Base-by-base conservation (phyloP, 225 moss, liverwort and hornwort species). In the Neckera pumila region DNA sequence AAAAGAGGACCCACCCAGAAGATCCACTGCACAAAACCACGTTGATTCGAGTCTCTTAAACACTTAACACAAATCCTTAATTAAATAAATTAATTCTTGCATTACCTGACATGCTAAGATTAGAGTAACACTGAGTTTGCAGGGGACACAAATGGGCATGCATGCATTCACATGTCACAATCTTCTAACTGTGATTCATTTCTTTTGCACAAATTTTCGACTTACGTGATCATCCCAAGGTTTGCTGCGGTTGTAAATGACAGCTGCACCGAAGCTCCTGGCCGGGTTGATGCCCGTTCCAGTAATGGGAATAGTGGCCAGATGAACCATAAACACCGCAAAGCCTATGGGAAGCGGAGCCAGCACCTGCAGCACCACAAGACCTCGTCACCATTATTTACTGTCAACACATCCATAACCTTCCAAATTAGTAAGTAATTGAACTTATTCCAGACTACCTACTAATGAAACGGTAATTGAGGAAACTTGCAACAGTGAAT, bases 241-340 rank as follows among this genome's bases (percentile, higher is more conserved):
- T 89, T 92, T 89, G 90, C 83, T 82, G 65, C 87, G 92, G 91
- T 94, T 94, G 88, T 76, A 94, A 62, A 94, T 88, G 27, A 94
- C 94, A 26, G 94, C 94, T 17, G 94, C 67, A n/a, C 94, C 94
- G 84, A 94, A 92, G 90, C 94, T 94, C 67, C 94, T 69, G 12
- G 94, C 94, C 4, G 94, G 94, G 89, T 94, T 94, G 81, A 94
- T 94, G 78, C 94, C 94, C 38, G 94, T 94, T 88, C 94, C 94
- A 5, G 94, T 94, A 40, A 94, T 94, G 87, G 94, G 94, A 87
- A 94, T 94, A 27, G 94, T 94, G 49, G 94, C 94, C 9, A 92
- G 43, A 63, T 94, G 94, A 57, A 94, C 94, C 91, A 94, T 89
- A 13, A 94, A 94, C 54, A 94, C 94, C 27, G 94, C 94, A 45